Percentiles rank a stretch among this genome's conserved stretches.
Evolutionary conservation across 2,329 filamentous ascomycete genomes (phyloP).

Genomic region (Venturia aucupariae): DNA sequence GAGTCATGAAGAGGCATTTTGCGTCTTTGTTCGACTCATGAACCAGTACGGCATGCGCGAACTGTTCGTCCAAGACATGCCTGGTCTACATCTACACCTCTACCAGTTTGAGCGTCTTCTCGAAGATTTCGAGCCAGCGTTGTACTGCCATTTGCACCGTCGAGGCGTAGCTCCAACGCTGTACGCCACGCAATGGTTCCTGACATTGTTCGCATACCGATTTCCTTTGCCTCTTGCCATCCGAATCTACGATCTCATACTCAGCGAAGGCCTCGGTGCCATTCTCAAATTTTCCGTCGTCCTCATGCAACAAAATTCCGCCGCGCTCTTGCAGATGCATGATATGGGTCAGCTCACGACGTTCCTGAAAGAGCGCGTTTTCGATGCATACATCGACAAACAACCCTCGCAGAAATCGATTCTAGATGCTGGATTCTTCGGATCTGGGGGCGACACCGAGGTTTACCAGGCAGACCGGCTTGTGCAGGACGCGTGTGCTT

Average conservation of each 20-base stretch:
- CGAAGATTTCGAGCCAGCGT: conserved; percentile 85
- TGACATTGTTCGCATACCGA: conserved; percentile 95
- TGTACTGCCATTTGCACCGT: conserved; percentile 89
- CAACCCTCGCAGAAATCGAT: conserved; percentile 87
- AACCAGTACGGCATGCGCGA: conserved; percentile 91
- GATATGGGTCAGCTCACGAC: conserved; percentile 85
- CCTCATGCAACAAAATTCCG: conserved; percentile 88
- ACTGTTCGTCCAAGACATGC: conserved; percentile 93
- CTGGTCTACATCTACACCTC: conserved; percentile 82
- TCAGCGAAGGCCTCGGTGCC: conserved; percentile 86
- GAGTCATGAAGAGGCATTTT: conserved; percentile 89
- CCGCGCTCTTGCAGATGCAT: conserved; percentile 68
- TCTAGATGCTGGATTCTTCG: conserved; percentile 94
- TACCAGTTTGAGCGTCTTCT: conserved; percentile 92
- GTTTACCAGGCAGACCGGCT: conserved; percentile 91
- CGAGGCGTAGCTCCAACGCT: conserved; percentile 81
- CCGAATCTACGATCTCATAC: conserved; percentile 89
- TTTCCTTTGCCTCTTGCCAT: conserved; percentile 94
- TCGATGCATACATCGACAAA: conserved; percentile 95
- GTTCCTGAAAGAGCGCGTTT: conserved; percentile 87
- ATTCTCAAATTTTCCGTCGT: conserved; percentile 92
- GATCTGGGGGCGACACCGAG: conserved; percentile 79
- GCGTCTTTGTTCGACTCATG: conserved; percentile 86
- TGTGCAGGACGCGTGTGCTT: conserved; percentile 81
- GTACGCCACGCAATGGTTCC: conserved; percentile 98